Conservation (phyloP, 345 rosid genomes). For the Sonneratia alba region DNA sequence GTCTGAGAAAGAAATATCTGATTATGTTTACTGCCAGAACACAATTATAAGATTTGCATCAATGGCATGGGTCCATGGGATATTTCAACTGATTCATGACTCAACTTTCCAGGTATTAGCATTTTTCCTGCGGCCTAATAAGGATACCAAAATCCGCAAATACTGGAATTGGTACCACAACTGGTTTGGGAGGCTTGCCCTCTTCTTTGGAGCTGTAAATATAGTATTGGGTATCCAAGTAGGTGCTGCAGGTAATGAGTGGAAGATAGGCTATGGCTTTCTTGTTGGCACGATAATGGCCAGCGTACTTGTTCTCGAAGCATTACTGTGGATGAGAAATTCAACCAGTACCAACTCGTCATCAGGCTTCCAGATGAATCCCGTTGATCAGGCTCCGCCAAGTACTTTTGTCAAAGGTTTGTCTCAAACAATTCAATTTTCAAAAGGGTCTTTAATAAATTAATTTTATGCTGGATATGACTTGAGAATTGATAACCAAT, state of each 20-base stretch:
- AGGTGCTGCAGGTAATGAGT: slow-evolving; percentile 45
- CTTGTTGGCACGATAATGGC: slow-evolving; percentile 41
- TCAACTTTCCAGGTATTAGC: slow-evolving; percentile 49
- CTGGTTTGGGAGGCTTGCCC: slow-evolving; percentile 72
- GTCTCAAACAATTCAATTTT: background rate
- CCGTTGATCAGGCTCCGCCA: slow-evolving; percentile 25
- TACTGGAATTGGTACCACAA: slow-evolving; percentile 90
- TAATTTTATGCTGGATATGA: background rate
- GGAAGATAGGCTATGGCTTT: slow-evolving; percentile 76
- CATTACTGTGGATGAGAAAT: slow-evolving; percentile 31
- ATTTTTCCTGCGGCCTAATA: slow-evolving; percentile 64
- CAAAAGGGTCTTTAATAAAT: background rate
- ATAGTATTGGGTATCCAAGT: slow-evolving; percentile 56
- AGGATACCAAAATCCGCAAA: slow-evolving; percentile 55
- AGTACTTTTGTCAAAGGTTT: slow-evolving; percentile 9
- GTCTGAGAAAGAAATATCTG: background rate
- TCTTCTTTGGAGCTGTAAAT: slow-evolving; percentile 71
- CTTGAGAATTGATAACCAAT: background rate
- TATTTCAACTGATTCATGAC: background rate
- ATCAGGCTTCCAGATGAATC: slow-evolving; percentile 60
- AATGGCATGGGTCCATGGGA: background rate
- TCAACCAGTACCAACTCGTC: slow-evolving; percentile 22
- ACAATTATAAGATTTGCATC: too few relatives aligned
- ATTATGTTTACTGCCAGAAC: background rate
- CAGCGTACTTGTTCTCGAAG: slow-evolving; percentile 48